Evolutionary conservation across 2,329 filamentous ascomycete species (phyloP), one percentile per base, ranked within the genome.

Genomic region (Aspergillus pseudoglaucus): DNA sequence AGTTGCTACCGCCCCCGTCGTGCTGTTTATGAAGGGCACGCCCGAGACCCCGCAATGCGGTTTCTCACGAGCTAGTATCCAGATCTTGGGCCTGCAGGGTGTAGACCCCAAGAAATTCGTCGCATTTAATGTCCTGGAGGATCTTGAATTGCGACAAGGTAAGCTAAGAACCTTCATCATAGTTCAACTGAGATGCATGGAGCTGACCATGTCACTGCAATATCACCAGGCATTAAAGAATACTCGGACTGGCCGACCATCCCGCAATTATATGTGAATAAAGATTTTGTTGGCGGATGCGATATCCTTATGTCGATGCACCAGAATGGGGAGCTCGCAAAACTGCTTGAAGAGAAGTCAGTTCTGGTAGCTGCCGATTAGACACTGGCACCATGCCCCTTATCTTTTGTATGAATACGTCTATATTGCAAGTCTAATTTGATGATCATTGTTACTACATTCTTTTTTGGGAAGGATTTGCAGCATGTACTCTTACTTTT

Each of bases 221-320:
- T 8, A 42, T 49, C 14, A 50, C 40, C 56, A 90, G 91, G 93
- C 45, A 95, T 98, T 75, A 98, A 98, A 75, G 91, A 98, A 73
- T 98, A 93, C 77, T 95, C 90, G 1, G 93, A 97, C 67, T 98
- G 93, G 93, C 93, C 93, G 12, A 98, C 93, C 17, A 97, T 98
- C 66, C 93, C 93, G 6, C 93, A 98, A 71, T 79, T 98, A 15
- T 98, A 97, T 71, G 78, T 98, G 45, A 83, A 94, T 54, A 91
- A 91, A 74, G 91, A 98, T 68, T 98, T 98, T 66, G 78, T 98
- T 42, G 93, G 93, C 47, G 93, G 93, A n/a, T 96, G 90, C 67
- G 93, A 98, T 70, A 98, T 98, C 55, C 71, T 98, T 59, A 85
- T 97, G 67, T 87, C 85, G 2, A 97, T 98, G 93, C 91, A 97